Base-by-base conservation (phyloP, 2,329 filamentous ascomycete species). In the Pseudopyrenochaeta lycopersici region DNA sequence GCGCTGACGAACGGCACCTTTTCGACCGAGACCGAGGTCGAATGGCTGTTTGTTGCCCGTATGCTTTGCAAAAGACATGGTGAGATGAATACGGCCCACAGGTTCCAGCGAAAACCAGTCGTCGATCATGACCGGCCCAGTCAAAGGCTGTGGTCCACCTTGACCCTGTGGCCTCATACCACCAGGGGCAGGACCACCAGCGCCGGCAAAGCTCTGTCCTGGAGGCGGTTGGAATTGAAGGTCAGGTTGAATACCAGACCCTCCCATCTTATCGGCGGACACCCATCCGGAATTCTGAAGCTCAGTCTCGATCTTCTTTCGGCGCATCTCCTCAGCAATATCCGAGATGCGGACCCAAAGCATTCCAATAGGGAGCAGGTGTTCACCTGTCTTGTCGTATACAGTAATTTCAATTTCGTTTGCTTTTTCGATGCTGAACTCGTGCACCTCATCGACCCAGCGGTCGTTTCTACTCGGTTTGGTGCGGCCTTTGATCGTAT, bases 321-420 rank as follows among this genome's bases (percentile, higher is more conserved):
- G 88, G 72, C 95, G 90, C 84, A 99, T 94, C 77, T 99, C 95
- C 74, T 99, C 95, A 1, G 92, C 92, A 62, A 99, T 96, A 75
- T 99, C 95, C 14, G 95, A 96, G 71, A 99, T 94, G 55, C 95
- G 86, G 53, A 99, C 88, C 95, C 95, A 99, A 12, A 98, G 84
- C 84, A 99, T 88, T 51, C 90, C 95, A 68, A 99, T 97, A 35
- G 95, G 95, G 46, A 96, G 88, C 12, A 93, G 89, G 66, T 96
- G 90, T 67, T 97, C 93, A 18, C 72, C 88, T 2, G 92, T 89
- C 78, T 96, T 97, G 76, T 99, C 95, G 76, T 99, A 99, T 10
- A 99, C 93, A 0, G 92, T 98, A 48, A 99, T 86, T 74, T 99
- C 95, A 57, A 99, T 92, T 78, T 99, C 95, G 76, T 99, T 99